These are phyloP conservation scores for Trichoderma aggressivum DNA, from an alignment of 2,329 filamentous ascomycete species.

Conservation along the genomic window DNA sequence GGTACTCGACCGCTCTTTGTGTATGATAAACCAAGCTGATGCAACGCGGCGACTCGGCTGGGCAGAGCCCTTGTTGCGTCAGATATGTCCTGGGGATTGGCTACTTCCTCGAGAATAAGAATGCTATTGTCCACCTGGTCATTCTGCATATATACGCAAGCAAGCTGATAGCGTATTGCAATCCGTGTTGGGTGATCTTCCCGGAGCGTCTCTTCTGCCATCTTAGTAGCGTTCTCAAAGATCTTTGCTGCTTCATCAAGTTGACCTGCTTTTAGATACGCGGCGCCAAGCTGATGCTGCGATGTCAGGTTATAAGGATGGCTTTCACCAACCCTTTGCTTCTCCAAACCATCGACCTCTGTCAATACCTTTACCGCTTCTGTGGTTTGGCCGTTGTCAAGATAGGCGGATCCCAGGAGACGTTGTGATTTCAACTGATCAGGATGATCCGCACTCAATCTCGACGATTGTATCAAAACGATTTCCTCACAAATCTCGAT, in stretches of 20 bases:
- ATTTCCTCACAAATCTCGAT: constrained; percentile 12
- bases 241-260: not conserved
- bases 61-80: not conserved
- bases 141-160: not conserved
- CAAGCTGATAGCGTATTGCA: not conserved
- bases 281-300: constrained; percentile 12
- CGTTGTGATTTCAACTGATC: not conserved
- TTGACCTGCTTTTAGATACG: constrained; percentile 6
- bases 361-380: not conserved
- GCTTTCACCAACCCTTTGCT: not conserved
- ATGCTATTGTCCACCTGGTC: not conserved
- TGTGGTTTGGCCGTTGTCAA: not conserved
- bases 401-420: constrained; percentile 8
- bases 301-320: constrained; percentile 5
- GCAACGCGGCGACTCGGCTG: not conserved
- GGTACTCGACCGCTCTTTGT: not conserved
- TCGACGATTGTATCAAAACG: not conserved
- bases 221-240: not conserved
- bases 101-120: not conserved
- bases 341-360: not conserved
- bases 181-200: constrained; percentile 7
- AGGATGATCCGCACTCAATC: not conserved
- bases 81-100: not conserved
- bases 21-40: not conserved
- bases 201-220: not conserved